phyloP scores from a whole-genome alignment of 106 monocot genomes.

The Posidonia australis region DNA sequence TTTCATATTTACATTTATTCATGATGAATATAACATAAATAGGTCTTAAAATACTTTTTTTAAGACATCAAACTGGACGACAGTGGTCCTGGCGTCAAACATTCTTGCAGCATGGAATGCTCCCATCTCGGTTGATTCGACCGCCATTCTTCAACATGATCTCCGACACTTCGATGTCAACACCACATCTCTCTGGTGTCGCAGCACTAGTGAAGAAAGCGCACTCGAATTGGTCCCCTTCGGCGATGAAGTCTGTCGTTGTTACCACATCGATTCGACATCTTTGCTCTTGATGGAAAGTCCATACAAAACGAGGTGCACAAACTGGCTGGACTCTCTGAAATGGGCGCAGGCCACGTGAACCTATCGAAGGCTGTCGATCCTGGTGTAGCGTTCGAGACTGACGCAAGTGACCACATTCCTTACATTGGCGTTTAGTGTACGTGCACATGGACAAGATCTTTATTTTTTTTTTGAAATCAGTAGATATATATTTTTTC shows the following conservation, averaged over 20 bases:
- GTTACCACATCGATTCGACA: slow-evolving; percentile 57
- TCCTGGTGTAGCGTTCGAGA: slow-evolving; percentile 80
- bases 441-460: no score
- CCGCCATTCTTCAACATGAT: slow-evolving; percentile 60
- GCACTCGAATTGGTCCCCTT: slow-evolving; percentile 70
- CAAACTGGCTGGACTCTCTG: slow-evolving; percentile 41
- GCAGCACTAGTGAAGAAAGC: slow-evolving; percentile 61
- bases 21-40: no score
- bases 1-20: no score
- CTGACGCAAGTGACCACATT: slow-evolving; percentile 46
- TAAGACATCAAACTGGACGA: slow-evolving; percentile 28
- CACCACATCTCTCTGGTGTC: slow-evolving; percentile 80
- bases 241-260: slow-evolving; percentile 88
- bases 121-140: slow-evolving; percentile 20
- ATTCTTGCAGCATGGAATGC: slow-evolving; percentile 48
- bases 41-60: no score
- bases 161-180: slow-evolving; percentile 92
- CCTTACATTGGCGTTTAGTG: no score
- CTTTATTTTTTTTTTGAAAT: no score
- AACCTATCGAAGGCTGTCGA: slow-evolving; percentile 59
- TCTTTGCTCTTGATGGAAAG: slow-evolving; percentile 25
- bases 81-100: slow-evolving; percentile 19
- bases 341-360: slow-evolving; percentile 80
- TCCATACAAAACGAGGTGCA: slow-evolving; percentile 31
- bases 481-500: no score